Percentiles rank a stretch among this genome's conserved stretches.
These are phyloP conservation scores for Aspergillus costaricaensis DNA, from an alignment of 2,329 filamentous ascomycete species.

Conservation along the genomic window DNA sequence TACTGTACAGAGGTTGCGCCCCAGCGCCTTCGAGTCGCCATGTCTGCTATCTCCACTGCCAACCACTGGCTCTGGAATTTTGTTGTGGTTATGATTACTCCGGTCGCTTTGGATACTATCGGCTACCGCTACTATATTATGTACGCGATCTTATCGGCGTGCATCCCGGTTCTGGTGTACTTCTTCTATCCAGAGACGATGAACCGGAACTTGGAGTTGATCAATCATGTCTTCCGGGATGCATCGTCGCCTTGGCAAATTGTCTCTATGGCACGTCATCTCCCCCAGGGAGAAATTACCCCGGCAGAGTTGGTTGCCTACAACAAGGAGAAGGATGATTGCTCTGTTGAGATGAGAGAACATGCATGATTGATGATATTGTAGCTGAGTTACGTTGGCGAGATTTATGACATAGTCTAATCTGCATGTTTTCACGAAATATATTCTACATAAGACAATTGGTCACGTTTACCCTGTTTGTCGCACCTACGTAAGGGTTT, in stretches of 20 bases:
- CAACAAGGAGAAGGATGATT: slow-evolving; percentile 17
- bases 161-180: slow-evolving; percentile 52
- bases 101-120: slow-evolving; percentile 58
- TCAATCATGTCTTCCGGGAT: slow-evolving; percentile 61
- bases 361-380: slow-evolving; percentile 12
- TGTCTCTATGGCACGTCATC: slow-evolving; percentile 25
- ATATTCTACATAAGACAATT: too few relatives aligned
- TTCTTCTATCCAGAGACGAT: slow-evolving; percentile 62
- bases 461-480: too few relatives aligned
- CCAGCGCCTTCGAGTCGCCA: slow-evolving; percentile 55
- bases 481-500: too few relatives aligned
- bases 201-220: slow-evolving; percentile 63
- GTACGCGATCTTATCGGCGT: slow-evolving; percentile 49
- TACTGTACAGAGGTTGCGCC: slow-evolving; percentile 50
- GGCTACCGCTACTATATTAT: slow-evolving; percentile 56
- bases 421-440: too few relatives aligned
- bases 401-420: too few relatives aligned
- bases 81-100: slow-evolving; percentile 66
- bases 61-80: slow-evolving; percentile 64
- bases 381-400: too few relatives aligned
- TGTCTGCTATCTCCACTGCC: slow-evolving; percentile 61
- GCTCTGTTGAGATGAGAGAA: slow-evolving; percentile 20
- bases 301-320: slow-evolving; percentile 14
- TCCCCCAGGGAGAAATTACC: slow-evolving; percentile 26
- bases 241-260: slow-evolving; percentile 24